These are phyloP conservation scores for Aspergillus neoniger DNA, from an alignment of 2,329 filamentous ascomycete species.

Conservation along the genomic window DNA sequence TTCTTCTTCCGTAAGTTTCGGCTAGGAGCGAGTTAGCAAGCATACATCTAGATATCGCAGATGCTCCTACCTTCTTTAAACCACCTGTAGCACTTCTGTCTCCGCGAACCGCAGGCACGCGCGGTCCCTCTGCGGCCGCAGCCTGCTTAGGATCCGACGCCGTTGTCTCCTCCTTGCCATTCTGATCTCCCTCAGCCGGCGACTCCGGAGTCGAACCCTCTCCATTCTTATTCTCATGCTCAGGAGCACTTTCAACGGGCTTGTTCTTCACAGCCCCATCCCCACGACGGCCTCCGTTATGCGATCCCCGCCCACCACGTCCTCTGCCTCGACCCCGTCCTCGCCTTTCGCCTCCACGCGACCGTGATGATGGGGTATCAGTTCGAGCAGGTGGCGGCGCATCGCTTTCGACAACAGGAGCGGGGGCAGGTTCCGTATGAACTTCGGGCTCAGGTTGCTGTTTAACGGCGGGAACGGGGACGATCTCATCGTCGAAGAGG, in stretches of 20 bases:
- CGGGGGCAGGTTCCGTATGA: slow-evolving; percentile 19
- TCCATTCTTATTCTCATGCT: slow-evolving; percentile 13
- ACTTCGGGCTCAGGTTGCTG: slow-evolving; percentile 25
- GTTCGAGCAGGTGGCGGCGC: slow-evolving; percentile 19
- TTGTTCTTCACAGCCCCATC: slow-evolving; percentile 24
- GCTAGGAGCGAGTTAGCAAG: slow-evolving; percentile 43
- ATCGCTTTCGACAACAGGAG: slow-evolving; percentile 12
- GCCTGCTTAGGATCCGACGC: slow-evolving; percentile 12
- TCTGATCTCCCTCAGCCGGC: slow-evolving; percentile 13
- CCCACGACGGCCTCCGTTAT: slow-evolving; percentile 21
- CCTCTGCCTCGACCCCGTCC: slow-evolving; percentile 34
- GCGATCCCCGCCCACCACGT: slow-evolving; percentile 26
- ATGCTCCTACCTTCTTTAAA: slow-evolving; percentile 45
- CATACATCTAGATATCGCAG: not conserved
- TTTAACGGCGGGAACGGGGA: slow-evolving; percentile 43
- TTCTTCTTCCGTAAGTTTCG: slow-evolving; percentile 66
- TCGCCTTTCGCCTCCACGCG: slow-evolving; percentile 35
- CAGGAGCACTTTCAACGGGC: slow-evolving; percentile 16
- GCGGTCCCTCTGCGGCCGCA: slow-evolving; percentile 26
- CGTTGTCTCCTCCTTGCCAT: slow-evolving; percentile 19
- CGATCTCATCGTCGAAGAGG: slow-evolving; percentile 54
- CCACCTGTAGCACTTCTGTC: slow-evolving; percentile 58
- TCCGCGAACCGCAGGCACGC: slow-evolving; percentile 53
- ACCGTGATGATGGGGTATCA: slow-evolving; percentile 27
- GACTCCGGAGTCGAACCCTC: slow-evolving; percentile 15